Conservation (phyloP, 2,329 filamentous ascomycete species). For the Aureobasidium lini region DNA sequence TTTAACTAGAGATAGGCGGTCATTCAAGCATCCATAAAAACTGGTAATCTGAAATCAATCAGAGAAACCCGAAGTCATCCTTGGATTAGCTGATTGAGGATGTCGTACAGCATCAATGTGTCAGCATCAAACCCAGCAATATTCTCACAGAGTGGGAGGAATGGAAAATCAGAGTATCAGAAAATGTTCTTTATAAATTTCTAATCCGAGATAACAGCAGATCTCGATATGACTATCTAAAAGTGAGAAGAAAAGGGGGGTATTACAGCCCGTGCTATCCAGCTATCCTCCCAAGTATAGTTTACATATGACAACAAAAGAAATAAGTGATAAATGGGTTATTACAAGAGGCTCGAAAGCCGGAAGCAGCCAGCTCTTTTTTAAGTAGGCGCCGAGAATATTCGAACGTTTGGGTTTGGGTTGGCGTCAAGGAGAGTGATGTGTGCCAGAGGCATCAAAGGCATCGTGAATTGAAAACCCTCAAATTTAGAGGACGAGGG, state of each 20-base stretch:
- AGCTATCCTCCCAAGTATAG: neutral
- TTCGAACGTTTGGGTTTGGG: neutral
- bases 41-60: no score
- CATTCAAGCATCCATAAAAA: no score
- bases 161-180: no score
- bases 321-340: neutral
- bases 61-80: no score
- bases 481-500: constrained; percentile 5
- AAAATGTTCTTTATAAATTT: no score
- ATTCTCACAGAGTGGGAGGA: no score
- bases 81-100: no score
- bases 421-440: constrained; percentile 1
- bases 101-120: no score
- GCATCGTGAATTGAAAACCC: neutral
- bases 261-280: neutral
- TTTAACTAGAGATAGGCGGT: no score
- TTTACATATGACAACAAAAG: neutral
- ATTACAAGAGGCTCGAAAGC: neutral
- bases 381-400: neutral
- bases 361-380: no score
- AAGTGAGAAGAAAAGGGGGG: neutral
- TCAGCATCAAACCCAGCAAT: no score
- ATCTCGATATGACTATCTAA: neutral
- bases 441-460: constrained; percentile 6
- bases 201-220: neutral